Base-by-base conservation (phyloP, 306 rosid genomes). In the Dryas alaskensis region DNA sequence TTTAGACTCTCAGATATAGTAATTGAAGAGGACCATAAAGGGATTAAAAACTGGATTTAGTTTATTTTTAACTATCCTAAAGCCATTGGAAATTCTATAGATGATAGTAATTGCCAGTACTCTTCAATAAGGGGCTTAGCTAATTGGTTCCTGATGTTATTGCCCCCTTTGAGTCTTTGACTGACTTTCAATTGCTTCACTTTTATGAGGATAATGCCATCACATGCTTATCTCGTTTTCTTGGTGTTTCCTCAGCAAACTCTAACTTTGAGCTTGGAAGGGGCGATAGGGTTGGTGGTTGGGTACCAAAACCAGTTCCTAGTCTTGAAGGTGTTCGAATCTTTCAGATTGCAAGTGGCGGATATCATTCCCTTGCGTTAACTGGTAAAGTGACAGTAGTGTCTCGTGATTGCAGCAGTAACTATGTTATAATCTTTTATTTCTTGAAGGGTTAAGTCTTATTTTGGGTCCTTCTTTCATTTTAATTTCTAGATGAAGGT, bases 191-290 rank as follows among this genome's bases (percentile, higher is more conserved):
- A 10, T 45, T 63, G 39, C 57, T 47, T 59, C 12, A 42, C 17
- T 31, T n/a, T 5, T 17, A 48, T 54, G 25, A 53, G 37, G 4
- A 42, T 45, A 13, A 13, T 72, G 45, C 19, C 22, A 22, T 22
- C 22, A 22, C 22, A 22, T 22, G 8, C 3, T 25, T 48, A 51
- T 61, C 43, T n/a, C 3, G 31, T 48, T 53, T 54, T 51, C 68
- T 66, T 43, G 51, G 61, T 39, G 78, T 75, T 74, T 43, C 9
- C 48, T 39, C 87, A 94, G 97, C 97, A 43, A 94, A 91, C 79
- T 88, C 97, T 49, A 91, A 94, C 84, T 89, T 77, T 55, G 98
- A 94, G 84, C 98, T 94, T 78, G 97, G 99, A 80, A 94, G 97
- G 83, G 96, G 93, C 10, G 90, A 94, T 65, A 88, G 63, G 80